Percentiles rank a stretch among this genome's conserved stretches.
phyloP scores from a whole-genome alignment of 2,329 filamentous ascomycete genomes.

The Hirsutella minnesotensis region DNA sequence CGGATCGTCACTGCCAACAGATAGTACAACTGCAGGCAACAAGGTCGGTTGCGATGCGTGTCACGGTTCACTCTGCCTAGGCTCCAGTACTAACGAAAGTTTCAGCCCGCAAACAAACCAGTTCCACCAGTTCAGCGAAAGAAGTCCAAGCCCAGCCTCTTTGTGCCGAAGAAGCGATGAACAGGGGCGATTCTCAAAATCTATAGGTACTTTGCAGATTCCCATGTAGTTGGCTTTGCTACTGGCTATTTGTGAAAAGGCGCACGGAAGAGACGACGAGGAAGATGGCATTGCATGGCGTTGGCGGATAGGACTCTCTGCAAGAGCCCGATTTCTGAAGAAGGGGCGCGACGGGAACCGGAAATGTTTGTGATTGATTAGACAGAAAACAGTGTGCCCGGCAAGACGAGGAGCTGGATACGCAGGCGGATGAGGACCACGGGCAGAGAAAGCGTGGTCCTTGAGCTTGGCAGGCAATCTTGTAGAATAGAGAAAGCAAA shows the following conservation, averaged over 20 bases:
- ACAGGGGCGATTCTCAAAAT: neutral
- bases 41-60: slow-evolving; percentile 8
- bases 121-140: slow-evolving; percentile 5
- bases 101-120: slow-evolving; percentile 3
- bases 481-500: neutral
- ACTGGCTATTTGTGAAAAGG: neutral
- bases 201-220: neutral
- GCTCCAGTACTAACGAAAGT: neutral
- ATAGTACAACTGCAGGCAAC: slow-evolving; percentile 6
- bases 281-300: slow-evolving; percentile 1
- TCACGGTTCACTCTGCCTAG: neutral
- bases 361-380: neutral
- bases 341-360: neutral
- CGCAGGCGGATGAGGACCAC: no score
- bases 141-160: slow-evolving; percentile 10
- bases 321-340: neutral
- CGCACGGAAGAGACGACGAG: neutral
- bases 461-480: no score
- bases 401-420: no score
- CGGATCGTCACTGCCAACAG: slow-evolving; percentile 9
- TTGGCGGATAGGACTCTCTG: neutral
- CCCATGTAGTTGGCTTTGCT: neutral
- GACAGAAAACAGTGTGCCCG: no score
- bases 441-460: no score
- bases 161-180: slow-evolving; percentile 11